phyloP scores from a whole-genome alignment of 116 monocot species.

The Papilionanthe hybrid region DNA sequence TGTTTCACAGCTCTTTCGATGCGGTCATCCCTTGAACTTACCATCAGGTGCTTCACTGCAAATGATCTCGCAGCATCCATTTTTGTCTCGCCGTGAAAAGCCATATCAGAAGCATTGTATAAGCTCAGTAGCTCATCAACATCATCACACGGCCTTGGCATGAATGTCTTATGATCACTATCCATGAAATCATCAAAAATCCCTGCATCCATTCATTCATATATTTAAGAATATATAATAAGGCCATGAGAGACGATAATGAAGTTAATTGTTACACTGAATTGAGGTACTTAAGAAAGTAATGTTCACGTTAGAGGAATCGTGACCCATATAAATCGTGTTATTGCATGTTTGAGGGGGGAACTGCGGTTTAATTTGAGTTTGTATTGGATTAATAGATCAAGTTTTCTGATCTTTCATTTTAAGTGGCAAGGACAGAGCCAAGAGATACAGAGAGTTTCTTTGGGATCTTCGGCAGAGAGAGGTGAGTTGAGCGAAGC shows the following conservation, averaged over 20 bases:
- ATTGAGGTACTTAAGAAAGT: no score
- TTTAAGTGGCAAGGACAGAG: no score
- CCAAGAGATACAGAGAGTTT: no score
- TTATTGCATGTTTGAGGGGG: no score
- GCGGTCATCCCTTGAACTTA: neutral
- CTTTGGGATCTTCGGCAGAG: no score
- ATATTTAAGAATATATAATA: no score
- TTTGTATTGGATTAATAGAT: no score
- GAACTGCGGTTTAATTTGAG: no score
- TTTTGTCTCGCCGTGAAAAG: neutral
- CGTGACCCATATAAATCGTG: no score
- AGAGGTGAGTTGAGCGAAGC: no score
- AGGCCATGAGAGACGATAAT: neutral
- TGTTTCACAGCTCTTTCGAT: neutral
- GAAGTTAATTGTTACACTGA: neutral
- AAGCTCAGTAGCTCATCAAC: slow-evolving; percentile 1
- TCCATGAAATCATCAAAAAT: neutral
- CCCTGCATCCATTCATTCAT: neutral
- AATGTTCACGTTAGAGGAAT: no score
- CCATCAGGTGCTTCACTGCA: neutral
- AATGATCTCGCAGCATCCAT: neutral
- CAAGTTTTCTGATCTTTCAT: no score
- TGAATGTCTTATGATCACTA: neutral
- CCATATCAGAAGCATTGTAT: slow-evolving; percentile 8
- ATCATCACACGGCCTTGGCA: neutral